Evolutionary conservation across 495 filamentous ascomycete genomes (phyloP), one percentile per base, ranked within the genome.

Genomic region (Lasiosphaeria miniovina): DNA sequence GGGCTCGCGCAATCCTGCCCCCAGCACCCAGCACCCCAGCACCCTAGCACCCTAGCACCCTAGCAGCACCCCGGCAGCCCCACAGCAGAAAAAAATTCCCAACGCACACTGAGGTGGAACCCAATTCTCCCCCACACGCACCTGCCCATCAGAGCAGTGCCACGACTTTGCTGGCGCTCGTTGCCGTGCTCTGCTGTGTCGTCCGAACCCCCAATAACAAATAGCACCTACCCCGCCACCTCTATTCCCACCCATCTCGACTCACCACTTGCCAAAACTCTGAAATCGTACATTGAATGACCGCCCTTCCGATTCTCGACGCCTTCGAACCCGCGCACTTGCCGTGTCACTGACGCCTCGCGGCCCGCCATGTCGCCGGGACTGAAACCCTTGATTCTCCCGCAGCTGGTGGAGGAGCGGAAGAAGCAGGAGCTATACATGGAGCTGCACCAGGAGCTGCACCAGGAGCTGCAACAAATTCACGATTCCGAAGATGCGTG

Each of bases 391-490:
- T 71, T 82, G 59, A 64, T 74, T 60, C 68, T 83, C 48, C 80
- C 80, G 41, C 71, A 74, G 61, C 65, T 82, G 62, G 82, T 83
- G 41, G 79, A 83, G 65, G 77, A 77, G 58, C 74, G 77, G 61
- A 74, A 74, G 62, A 76, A 72, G 53, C 74, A 70, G 58, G 76
- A 79, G 61, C 58, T 24, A 24, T 24, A 24, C 24, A 24, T 24
- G 24, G 24, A 51, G 34, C 55, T 58, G 31, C 59, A 62, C 36
- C 36, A 54, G 49, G 14, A 38, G 32, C 63, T 68, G n/a, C n/a
- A n/a, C 36, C 61, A 54, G 43, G 65, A 68, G 52, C 63, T 48
- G 24, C 65, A 31, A 11, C 55, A 60, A 31, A 33, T 36, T 11
- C 32, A 32, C 49, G 67, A 67, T 11, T 58, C 8, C 49, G 70